Evolutionary conservation across 2,329 filamentous ascomycete species (phyloP).

Genomic region (Colletotrichum liriopes): DNA sequence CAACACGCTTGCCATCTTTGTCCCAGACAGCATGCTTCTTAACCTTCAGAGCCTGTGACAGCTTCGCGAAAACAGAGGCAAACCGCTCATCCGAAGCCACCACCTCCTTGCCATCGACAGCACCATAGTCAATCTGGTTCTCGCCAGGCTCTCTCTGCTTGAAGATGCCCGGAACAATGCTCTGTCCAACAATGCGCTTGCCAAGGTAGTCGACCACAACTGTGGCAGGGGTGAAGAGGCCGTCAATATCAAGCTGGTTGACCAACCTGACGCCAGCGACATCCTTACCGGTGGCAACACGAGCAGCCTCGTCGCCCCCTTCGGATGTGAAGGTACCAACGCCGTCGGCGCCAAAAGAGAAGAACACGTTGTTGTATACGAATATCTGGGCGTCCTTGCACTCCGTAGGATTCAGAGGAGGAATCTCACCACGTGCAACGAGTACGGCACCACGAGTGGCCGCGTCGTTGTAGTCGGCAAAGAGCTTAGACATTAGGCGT

Average conservation of each 20-base stretch:
- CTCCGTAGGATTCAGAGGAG: conserved; percentile 95
- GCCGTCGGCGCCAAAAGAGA: conserved; percentile 97
- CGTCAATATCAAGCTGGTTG: conserved; percentile 96
- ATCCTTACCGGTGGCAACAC: conserved; percentile 96
- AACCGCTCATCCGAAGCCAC: conserved; percentile 94
- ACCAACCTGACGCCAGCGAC: conserved; percentile 94
- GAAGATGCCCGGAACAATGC: conserved; percentile 98
- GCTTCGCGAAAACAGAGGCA: conserved; percentile 85
- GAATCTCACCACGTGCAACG: conserved; percentile 92
- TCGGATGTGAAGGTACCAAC: conserved; percentile 97
- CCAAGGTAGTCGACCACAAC: conserved; percentile 97
- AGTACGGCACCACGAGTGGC: conserved; percentile 92
- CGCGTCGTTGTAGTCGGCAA: conserved; percentile 97
- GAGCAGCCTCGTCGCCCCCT: conserved; percentile 95
- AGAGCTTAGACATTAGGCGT: conserved; percentile 93
- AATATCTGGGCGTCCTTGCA: conserved; percentile 95
- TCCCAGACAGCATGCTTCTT: conserved; percentile 99
- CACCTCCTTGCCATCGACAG: conserved; percentile 96
- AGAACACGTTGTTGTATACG: conserved; percentile 99
- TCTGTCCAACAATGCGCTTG: conserved; percentile 97
- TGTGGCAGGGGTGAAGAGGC: conserved; percentile 94
- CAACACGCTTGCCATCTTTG: conserved; percentile 91
- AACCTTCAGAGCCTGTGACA: conserved; percentile 90
- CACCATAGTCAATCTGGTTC: conserved; percentile 99
- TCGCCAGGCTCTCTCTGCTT: conserved; percentile 98